Evolutionary conservation across 371 early-diverging fungal genomes (phyloP), one percentile per base, ranked within the genome.

Genomic region (Massospora cicadina): DNA sequence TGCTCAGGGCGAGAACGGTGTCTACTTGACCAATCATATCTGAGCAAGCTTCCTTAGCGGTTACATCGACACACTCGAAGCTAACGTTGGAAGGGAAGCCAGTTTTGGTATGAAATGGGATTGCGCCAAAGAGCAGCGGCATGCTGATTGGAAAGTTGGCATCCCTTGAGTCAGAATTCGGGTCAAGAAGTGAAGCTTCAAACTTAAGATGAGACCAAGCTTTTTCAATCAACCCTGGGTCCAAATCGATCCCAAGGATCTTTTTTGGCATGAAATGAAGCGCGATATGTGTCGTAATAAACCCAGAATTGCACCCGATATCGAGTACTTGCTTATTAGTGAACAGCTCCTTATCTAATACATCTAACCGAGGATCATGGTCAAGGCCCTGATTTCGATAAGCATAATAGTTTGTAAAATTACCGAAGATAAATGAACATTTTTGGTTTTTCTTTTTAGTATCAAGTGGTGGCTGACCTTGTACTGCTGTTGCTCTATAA

Each of bases 231-330:
- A 93, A 69, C 3, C 32, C 60, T 0, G 78, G 75, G 65, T 93
- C 93, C 56, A 93, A 81, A 68, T 93, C 93, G 0, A 93, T 79
- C 5, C 90, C 93, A 0, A 75, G 71, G 2, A 83, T 76, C 65
- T 66, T 68, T 1, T 33, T 23, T 0, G 82, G 78, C 2, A 69
- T 64, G 55, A 74, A 77, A 17, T 74, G 71, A 33, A 74, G 62
- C 2, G 80, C 87, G 76, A 89, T 68, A 2, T 74, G 70, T 27
- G 87, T 70, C 0, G 87, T 78, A n/a, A 90, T 67, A 54, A 79
- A 68, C 12, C 89, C 93, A 1, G 82, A 68, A 68, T 91, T 90
- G 75, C 93, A 93, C 2, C 93, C 93, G 70, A 93, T 81, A 71
- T 93, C 93, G 26, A 91, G 73, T 10, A 89, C 81, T 7, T 67